Evolutionary conservation across 352 stramenopile species (phyloP).

Genomic region (Porosira glacialis): DNA sequence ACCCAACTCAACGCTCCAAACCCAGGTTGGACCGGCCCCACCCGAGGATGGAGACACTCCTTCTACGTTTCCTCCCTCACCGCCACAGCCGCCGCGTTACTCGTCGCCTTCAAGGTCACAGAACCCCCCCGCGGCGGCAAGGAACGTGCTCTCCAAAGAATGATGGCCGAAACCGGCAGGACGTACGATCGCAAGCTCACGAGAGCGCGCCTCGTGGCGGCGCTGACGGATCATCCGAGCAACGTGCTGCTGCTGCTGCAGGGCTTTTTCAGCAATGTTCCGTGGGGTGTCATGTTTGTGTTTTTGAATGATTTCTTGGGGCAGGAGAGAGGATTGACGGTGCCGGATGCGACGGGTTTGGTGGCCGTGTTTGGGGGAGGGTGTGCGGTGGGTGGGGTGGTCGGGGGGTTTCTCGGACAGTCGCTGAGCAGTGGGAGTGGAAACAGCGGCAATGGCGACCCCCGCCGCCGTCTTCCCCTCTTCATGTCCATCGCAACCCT

Average conservation of each 20-base stretch:
- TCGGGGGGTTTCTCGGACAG: constrained; percentile 62
- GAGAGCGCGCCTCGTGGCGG: constrained; percentile 49
- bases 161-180: constrained; percentile 54
- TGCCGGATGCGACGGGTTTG: constrained; percentile 67
- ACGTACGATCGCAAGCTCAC: constrained; percentile 70
- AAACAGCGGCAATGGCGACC: too few species aligned
- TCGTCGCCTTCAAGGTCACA: constrained; percentile 45
- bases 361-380: constrained; percentile 69
- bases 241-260: constrained; percentile 65
- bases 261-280: constrained; percentile 70
- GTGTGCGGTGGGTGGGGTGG: constrained; percentile 58
- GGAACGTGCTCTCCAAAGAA: constrained; percentile 61
- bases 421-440: constrained; percentile 38
- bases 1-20: too few species aligned
- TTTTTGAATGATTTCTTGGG: constrained; percentile 78
- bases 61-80: constrained; percentile 51
- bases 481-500: constrained; percentile 62
- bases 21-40: constrained; percentile 47
- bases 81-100: constrained; percentile 33
- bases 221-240: constrained; percentile 53
- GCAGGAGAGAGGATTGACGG: constrained; percentile 65
- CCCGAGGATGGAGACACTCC: constrained; percentile 51
- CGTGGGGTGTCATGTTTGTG: constrained; percentile 75
- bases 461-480: constrained; percentile 36
- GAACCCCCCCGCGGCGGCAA: constrained; percentile 68